phyloP scores from a whole-genome alignment of 225 moss, liverwort and hornwort genomes.

The Physcomitrellopsis africana region DNA sequence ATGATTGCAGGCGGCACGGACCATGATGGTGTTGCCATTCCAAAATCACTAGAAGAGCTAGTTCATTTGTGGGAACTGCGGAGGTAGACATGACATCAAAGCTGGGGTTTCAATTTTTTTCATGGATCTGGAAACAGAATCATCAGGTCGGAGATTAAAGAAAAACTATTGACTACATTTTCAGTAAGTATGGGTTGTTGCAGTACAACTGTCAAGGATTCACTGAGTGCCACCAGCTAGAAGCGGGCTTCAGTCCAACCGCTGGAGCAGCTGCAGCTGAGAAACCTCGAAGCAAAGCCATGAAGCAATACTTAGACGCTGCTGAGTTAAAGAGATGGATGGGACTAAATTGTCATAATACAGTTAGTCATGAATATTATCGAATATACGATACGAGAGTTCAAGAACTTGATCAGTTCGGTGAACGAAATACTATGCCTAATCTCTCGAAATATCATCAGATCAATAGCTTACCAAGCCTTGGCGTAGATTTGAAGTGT shows the following conservation, averaged over 20 bases:
- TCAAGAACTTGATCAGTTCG: constrained; percentile 6
- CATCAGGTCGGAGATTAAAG: background rate
- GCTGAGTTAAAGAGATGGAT: constrained; percentile 43
- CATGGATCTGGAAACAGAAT: constrained; percentile 10
- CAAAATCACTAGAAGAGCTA: background rate
- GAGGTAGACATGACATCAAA: background rate
- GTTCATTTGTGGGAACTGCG: too few relatives aligned
- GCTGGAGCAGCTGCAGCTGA: constrained; percentile 39
- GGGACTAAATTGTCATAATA: constrained; percentile 21
- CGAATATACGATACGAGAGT: background rate
- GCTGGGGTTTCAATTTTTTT: background rate
- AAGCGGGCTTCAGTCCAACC: constrained; percentile 33
- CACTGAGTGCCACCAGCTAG: constrained; percentile 21
- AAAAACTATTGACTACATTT: constrained; percentile 1
- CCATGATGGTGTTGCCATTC: background rate
- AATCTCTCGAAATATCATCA: background rate
- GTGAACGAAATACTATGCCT: background rate
- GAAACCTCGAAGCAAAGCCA: constrained; percentile 25
- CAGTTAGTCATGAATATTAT: constrained; percentile 8
- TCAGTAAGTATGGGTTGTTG: constrained; percentile 14
- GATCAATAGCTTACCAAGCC: background rate
- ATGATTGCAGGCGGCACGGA: background rate
- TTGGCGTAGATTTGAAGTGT: constrained; percentile 32
- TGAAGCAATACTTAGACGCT: constrained; percentile 43
- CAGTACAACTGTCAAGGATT: background rate